Base-by-base conservation (phyloP, 108 stramenopile species). In the Stephanodiscus triporus region DNA sequence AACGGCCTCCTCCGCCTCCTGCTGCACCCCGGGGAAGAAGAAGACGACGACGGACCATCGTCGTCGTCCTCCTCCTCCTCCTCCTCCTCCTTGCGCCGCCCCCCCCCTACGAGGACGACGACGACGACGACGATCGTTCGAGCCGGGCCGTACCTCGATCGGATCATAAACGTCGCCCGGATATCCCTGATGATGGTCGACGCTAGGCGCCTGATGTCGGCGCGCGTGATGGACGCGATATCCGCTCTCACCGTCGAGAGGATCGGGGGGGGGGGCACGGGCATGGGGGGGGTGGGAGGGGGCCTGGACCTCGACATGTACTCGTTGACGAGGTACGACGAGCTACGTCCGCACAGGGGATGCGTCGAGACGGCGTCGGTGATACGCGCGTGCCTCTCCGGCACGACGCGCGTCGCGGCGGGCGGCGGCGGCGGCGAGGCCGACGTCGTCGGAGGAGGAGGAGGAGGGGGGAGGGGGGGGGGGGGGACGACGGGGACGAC, bases 281-380 rank as follows among this genome's bases (percentile, higher is more conserved):
- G n/a, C n/a, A n/a, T n/a, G n/a, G n/a, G n/a, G n/a, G n/a, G n/a
- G n/a, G n/a, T n/a, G n/a, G n/a, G n/a, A n/a, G n/a, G 22, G 9
- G 27, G 32, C 55, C 56, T 81, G 23, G 59, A 66, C 4, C 38
- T 79, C 14, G 81, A 82, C 1, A 16, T 65, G 3, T 84, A 48
- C 63, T 81, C 79, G 38, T 61, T 80, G 7, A 45, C 30, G 13
- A 59, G 47, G 22, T 87, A 83, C 60, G 86, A 87, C 66, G 81
- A 80, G 38, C 43, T 68, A 30, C 81, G 86, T 38, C 86, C 86
- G 64, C 86, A 87, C 43, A 73, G 86, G 6, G 86, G 82, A 37
- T 72, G 84, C 37, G 60, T 79, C 42, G 72, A 80, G 26, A 80
- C 81, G 36, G 86, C 86, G 27, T 58, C 86, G 17, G 76, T 72